Evolutionary conservation across 148 eudicot genomes (phyloP), one percentile per base, ranked within the genome.

Genomic region (Chenopodium album): DNA sequence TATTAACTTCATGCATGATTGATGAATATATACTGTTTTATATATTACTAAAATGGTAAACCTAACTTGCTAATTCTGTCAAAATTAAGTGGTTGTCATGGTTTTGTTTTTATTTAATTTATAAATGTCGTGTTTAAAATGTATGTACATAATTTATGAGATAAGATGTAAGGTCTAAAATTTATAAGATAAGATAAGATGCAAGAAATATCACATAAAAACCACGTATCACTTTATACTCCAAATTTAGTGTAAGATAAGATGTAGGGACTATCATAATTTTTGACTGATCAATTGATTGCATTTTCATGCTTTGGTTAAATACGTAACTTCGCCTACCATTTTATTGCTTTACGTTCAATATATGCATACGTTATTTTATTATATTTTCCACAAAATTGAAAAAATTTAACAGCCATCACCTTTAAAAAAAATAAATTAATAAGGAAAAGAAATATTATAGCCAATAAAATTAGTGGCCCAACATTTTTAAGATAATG

Each of bases 251-350:
- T 73, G 31, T 73, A 73, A 73, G 76, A 73, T 73, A 73, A 73
- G 76, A 73, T 10, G 76, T 46, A 73, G 32, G 59, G 32, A 73
- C 59, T 73, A 73, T 73, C 76, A 67, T 22, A 67, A 26, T 67
- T 29, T 12, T 19, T 26, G 19, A 73, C 59, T 26, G 60, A 73
- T 73, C 59, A 73, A 73, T 7, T n/a, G 22, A 41, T 44, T 73
- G 76, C 32, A 23, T 4, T 2, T 26, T 66, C 50, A 47, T 48
- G 2, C 10, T 7, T 26, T 73, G 59, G 14, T 46, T 73, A 37
- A n/a, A 73, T 56, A 56, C 22, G 28, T 46, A 72, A 73, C 59
- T n/a, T 73, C 32, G 29, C 28, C 75, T 4, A 20, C 28, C 31
- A 22, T 34, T 71, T 71, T 44, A 72, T 20, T 72, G 54, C 52